phyloP scores from a whole-genome alignment of 129 eudicot genomes.

The Lonicera japonica region DNA sequence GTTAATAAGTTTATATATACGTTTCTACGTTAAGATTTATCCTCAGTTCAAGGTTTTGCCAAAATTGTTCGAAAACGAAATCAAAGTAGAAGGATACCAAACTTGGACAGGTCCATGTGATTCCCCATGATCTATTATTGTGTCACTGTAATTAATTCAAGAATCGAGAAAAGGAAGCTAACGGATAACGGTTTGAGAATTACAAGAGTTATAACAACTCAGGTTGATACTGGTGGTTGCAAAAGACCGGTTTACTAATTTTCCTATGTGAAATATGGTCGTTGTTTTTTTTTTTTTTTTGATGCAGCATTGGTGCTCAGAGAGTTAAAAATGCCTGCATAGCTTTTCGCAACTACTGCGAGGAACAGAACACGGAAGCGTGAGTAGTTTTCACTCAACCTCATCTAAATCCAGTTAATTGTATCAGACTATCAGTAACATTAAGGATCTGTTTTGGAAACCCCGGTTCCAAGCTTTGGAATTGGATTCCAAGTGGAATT shows the following conservation, averaged over 20 bases:
- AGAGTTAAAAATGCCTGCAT: constrained; percentile 46
- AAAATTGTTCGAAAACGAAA: too few species aligned
- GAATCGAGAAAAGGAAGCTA: neutral
- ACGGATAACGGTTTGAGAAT: neutral
- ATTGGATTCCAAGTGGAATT: too few species aligned
- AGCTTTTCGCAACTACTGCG: constrained; percentile 54
- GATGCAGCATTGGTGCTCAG: constrained; percentile 67
- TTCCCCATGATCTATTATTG: neutral
- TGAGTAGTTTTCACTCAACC: constrained; percentile 17
- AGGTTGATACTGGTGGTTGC: neutral
- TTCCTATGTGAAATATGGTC: neutral
- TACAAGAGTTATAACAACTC: neutral
- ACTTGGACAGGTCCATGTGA: too few species aligned
- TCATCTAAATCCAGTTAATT: neutral
- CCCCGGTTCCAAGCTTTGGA: too few species aligned
- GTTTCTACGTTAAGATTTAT: too few species aligned
- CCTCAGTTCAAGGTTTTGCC: too few species aligned
- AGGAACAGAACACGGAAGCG: constrained; percentile 50
- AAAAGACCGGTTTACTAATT: neutral
- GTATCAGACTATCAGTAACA: neutral
- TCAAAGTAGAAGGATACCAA: too few species aligned
- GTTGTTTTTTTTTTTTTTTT: too few species aligned
- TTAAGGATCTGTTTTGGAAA: neutral
- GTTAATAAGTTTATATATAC: too few species aligned
- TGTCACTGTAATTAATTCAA: too few species aligned